Conservation (phyloP, 2,329 filamentous ascomycete genomes). For the Penicillium nordicum region DNA sequence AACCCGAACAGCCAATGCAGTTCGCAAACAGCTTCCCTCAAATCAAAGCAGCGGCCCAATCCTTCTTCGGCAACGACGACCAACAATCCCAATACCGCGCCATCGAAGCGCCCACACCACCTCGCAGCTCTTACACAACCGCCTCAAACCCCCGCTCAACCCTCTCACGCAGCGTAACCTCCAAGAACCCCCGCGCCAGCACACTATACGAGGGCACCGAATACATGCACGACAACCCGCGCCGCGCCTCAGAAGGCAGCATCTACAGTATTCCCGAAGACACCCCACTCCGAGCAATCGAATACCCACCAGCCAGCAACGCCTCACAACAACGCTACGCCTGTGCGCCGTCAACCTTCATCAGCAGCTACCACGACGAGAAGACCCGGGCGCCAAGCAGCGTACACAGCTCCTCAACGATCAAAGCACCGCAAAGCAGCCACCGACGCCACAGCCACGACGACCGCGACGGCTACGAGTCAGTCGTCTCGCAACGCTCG, state of each 20-base stretch:
- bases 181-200: constrained; percentile 42
- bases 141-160: constrained; percentile 30
- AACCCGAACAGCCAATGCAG: constrained; percentile 20
- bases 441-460: constrained; percentile 19
- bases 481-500: constrained; percentile 14
- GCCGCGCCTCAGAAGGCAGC: constrained; percentile 38
- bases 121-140: constrained; percentile 21
- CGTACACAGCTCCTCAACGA: constrained; percentile 37
- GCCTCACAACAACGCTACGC: constrained; percentile 23
- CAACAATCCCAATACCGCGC: constrained; percentile 24
- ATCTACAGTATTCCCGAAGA: constrained; percentile 35
- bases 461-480: constrained; percentile 24
- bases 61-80: constrained; percentile 8
- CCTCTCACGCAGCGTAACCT: constrained; percentile 34
- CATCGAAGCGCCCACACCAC: constrained; percentile 32
- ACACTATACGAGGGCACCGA: constrained; percentile 43
- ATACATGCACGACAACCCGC: constrained; percentile 29
- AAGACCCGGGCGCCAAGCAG: constrained; percentile 31
- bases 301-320: constrained; percentile 33
- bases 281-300: constrained; percentile 39
- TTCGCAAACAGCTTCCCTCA: constrained; percentile 27
- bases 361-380: constrained; percentile 42
- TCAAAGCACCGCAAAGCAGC: constrained; percentile 31
- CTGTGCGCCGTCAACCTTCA: constrained; percentile 39
- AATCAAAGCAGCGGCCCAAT: constrained; percentile 23